A percentile compares a stretch with the other conserved stretches of the same genome.
These are phyloP conservation scores for Phaffomyces antillensis DNA, from an alignment of 805 yeast genomes.

Conservation along the genomic window DNA sequence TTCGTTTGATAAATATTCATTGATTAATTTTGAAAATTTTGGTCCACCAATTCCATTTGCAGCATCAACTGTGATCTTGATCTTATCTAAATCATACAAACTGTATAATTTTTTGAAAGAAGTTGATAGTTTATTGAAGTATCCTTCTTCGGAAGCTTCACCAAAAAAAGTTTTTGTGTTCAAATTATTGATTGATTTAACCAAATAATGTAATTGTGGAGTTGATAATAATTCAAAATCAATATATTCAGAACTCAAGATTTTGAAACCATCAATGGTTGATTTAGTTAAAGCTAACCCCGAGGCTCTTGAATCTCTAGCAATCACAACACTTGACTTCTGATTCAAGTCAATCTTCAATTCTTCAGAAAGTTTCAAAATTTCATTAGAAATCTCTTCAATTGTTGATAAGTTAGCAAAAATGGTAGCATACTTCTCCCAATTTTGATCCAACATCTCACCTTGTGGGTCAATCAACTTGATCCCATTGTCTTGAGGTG, in stretches of 20 bases:
- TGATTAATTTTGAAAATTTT: constrained; percentile 45
- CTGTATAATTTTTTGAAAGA: constrained; percentile 43
- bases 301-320: constrained; percentile 83
- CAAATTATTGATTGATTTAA: constrained; percentile 61
- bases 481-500: constrained; percentile 87
- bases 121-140: constrained; percentile 52
- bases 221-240: constrained; percentile 78
- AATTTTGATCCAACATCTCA: constrained; percentile 72
- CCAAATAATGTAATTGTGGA: constrained; percentile 88
- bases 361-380: constrained; percentile 32
- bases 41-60: constrained; percentile 98
- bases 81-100: constrained; percentile 19
- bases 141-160: constrained; percentile 55
- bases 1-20: constrained; percentile 30
- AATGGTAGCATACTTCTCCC: constrained; percentile 80
- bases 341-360: constrained; percentile 39
- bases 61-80: constrained; percentile 66
- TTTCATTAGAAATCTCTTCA: constrained; percentile 33
- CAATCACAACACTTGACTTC: constrained; percentile 52
- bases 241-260: constrained; percentile 36
- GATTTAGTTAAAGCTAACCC: constrained; percentile 61
- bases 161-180: constrained; percentile 42
- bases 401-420: constrained; percentile 63
- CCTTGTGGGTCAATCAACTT: constrained; percentile 93
- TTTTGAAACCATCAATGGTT: constrained; percentile 53